phyloP scores from a whole-genome alignment of 352 stramenopile species.

The Globisporangium alternatum region DNA sequence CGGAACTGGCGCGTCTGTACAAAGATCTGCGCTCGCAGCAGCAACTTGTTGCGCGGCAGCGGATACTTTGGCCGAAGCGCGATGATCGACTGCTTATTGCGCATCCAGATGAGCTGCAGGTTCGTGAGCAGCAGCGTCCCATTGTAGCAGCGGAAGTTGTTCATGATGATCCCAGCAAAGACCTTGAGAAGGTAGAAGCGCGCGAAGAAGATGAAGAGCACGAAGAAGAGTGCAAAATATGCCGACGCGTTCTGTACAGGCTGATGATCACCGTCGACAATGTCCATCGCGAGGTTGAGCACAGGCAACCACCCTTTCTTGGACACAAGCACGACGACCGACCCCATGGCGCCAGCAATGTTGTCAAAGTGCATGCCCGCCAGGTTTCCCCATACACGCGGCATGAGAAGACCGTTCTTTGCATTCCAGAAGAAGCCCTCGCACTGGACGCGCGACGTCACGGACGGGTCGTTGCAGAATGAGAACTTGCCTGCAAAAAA shows the following conservation, averaged over 20 bases:
- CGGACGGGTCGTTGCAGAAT: conserved; percentile 70
- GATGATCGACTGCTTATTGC: conserved; percentile 60
- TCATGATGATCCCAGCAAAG: conserved; percentile 83
- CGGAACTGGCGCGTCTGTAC: conserved; percentile 68
- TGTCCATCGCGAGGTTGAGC: conserved; percentile 83
- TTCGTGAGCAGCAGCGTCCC: conserved; percentile 75
- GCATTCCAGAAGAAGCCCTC: conserved; percentile 65
- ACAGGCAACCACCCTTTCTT: conserved; percentile 86
- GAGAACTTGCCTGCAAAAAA: conserved; percentile 79
- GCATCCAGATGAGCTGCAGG: conserved; percentile 77
- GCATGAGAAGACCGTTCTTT: conserved; percentile 50
- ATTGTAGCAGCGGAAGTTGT: conserved; percentile 85
- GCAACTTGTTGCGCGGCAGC: conserved; percentile 49
- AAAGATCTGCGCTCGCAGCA: conserved; percentile 58
- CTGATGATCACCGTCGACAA: conserved; percentile 66
- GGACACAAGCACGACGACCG: conserved; percentile 75
- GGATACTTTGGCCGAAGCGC: conserved; percentile 74
- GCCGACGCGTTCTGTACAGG: conserved; percentile 68
- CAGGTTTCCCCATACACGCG: conserved; percentile 77
- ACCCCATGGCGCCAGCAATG: conserved; percentile 71
- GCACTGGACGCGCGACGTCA: conserved; percentile 46
- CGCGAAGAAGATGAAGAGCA: conserved; percentile 75
- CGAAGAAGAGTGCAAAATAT: conserved; percentile 82
- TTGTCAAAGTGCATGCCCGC: conserved; percentile 82
- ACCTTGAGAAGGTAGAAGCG: conserved; percentile 77